Conservation (phyloP, 768 basidiomycete genomes). For the Pleurotus cornucopiae region DNA sequence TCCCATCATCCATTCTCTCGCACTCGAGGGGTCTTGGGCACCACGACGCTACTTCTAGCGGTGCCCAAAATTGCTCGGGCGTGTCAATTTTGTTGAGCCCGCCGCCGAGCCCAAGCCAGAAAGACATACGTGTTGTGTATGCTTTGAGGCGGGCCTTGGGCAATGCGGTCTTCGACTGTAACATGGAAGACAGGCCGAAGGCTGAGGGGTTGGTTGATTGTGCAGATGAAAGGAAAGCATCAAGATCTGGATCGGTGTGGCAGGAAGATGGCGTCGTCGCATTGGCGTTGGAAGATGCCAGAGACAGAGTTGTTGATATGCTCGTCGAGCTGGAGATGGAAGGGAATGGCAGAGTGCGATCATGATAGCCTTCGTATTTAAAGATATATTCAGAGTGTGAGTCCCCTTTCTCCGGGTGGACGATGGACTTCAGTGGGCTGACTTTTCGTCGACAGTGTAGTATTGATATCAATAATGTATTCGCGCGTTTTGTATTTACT, state of each 20-base stretch:
- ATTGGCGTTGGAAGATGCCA: slow-evolving; percentile 58
- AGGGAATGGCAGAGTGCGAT: slow-evolving; percentile 2
- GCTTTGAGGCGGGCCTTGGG: slow-evolving; percentile 55
- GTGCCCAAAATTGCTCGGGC: slow-evolving; percentile 3
- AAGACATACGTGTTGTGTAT: slow-evolving; percentile 35
- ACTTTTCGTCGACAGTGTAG: no score
- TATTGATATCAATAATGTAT: no score
- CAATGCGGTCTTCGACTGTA: slow-evolving; percentile 36
- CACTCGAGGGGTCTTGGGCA: neutral
- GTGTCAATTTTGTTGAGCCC: slow-evolving; percentile 48
- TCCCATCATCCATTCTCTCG: slow-evolving; percentile 27
- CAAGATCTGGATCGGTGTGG: neutral
- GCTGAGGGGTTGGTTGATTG: slow-evolving; percentile 16
- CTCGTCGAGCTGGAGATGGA: slow-evolving; percentile 42
- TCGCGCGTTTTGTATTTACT: no score
- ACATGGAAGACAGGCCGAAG: slow-evolving; percentile 37
- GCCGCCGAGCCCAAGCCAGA: slow-evolving; percentile 51
- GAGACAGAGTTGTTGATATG: slow-evolving; percentile 74
- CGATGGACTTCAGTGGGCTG: no score
- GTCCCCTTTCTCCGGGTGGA: no score
- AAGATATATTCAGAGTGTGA: no score
- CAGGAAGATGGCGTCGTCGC: slow-evolving; percentile 1
- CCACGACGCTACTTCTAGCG: neutral
- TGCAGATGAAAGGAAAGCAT: slow-evolving; percentile 9
- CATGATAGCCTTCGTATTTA: neutral